Evolutionary conservation across 352 stramenopile species (phyloP), one percentile per base, ranked within the genome.

Genomic region (Pythium sp.): DNA sequence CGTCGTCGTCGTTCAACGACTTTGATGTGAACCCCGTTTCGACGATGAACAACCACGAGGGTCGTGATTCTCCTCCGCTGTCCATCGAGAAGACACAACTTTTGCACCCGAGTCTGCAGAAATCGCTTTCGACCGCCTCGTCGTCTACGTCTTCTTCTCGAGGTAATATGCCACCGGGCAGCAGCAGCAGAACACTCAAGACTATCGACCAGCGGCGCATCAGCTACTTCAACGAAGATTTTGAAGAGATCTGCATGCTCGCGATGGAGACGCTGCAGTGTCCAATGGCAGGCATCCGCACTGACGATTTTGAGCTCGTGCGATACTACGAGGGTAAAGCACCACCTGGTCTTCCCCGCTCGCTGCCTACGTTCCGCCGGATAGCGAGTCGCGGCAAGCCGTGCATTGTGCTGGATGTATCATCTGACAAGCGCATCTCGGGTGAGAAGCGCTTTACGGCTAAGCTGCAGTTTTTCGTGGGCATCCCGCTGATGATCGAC

Each of bases 401-500:
- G 9, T 96, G 89, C 64, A 94, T 96, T 47, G 89, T 96, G 46
- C 71, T 96, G 22, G 87, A 96, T 58, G 89, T 95, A 62, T 91
- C 85, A 59, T 89, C 84, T 5, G 89, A 96, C 73, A 94, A 94
- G 73, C 87, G 89, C 12, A 96, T 96, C 74, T 89, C 84, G 30
- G 87, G 86, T n/a, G 86, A 94, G 62, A 94, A 94, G 71, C 87
- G 89, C 28, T 87, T 82, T 49, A 85, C 81, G 1, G 88, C 89
- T 1, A 94, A 94, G 65, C 72, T 96, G 7, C 89, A 96, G 73
- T 96, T 96, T 66, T 96, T 96, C 58, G 86, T 96, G 20, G 89
- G 89, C 34, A 92, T 96, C 61, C 89, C 89, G 54, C 79, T 96
- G 46, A 79, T 94, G 22, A 79, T 95, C 38, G 86, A 92, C 64